Conservation (phyloP, 192 early-diverging fungal genomes). For the Jimgerdemannia flammicorona region DNA sequence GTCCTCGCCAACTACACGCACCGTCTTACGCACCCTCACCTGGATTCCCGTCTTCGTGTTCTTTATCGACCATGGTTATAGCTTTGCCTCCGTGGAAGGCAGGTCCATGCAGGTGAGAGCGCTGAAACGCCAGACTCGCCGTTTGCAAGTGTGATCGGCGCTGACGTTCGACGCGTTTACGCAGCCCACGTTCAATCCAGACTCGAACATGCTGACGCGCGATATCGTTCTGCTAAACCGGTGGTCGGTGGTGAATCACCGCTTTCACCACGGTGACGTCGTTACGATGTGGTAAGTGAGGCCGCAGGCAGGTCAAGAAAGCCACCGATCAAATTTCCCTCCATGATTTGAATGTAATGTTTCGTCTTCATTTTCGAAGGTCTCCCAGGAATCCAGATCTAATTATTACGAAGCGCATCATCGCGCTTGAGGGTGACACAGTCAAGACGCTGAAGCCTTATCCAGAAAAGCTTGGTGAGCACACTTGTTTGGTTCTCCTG, state of each 20-base stretch:
- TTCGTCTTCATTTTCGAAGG: conserved; percentile 1
- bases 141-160: background rate
- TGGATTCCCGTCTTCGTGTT: conserved; percentile 51
- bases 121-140: no score
- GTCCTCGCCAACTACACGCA: conserved; percentile 13
- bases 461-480: conserved; percentile 33
- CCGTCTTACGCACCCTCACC: conserved; percentile 20
- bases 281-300: conserved; percentile 49
- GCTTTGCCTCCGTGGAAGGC: conserved; percentile 40
- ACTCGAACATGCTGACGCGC: conserved; percentile 54
- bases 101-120: conserved; percentile 53
- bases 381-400: conserved; percentile 67
- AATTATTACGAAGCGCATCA: conserved; percentile 79
- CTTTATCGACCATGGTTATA: conserved; percentile 49
- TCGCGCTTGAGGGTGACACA: conserved; percentile 78
- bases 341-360: no score
- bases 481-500: conserved; percentile 16
- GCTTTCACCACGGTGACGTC: conserved; percentile 63
- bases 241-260: conserved; percentile 39
- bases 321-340: no score
- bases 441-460: conserved; percentile 47
- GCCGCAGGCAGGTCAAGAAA: background rate
- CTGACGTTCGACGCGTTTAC: background rate
- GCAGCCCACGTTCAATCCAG: conserved; percentile 73
- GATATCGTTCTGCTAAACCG: conserved; percentile 70